Evolutionary conservation across 23 red algal species (phyloP).

Genomic region (Cyanidiococcus yangmingshanensis): DNA sequence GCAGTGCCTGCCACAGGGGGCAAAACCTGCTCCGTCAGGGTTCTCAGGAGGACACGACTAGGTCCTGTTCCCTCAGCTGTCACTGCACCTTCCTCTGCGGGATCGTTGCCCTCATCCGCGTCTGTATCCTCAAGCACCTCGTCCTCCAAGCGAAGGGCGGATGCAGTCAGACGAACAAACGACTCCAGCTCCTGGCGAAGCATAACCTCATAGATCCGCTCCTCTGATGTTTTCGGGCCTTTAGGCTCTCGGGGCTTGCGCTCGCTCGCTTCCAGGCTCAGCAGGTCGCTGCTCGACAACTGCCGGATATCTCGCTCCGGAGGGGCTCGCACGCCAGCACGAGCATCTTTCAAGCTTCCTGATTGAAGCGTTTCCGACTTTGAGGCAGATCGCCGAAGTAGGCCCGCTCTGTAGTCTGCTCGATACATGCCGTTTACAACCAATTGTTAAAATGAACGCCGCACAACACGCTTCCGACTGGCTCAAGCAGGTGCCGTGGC

Average conservation of each 20-base stretch:
- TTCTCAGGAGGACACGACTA: not conserved
- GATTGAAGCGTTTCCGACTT: not conserved
- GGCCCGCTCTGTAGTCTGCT: not conserved
- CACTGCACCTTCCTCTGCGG: not conserved
- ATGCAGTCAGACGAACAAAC: constrained; percentile 31
- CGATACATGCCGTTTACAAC: not conserved
- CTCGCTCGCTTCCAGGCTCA: not conserved
- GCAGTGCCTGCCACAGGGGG: not conserved
- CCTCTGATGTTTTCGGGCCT: not conserved
- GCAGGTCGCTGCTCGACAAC: not conserved
- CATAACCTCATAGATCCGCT: constrained; percentile 19
- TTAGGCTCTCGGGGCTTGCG: not conserved
- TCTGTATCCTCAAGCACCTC: not conserved
- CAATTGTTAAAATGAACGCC: not conserved
- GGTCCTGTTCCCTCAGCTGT: not conserved
- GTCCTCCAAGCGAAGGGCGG: constrained; percentile 32
- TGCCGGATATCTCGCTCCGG: not conserved
- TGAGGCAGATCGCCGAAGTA: not conserved
- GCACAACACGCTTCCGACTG: too few relatives aligned
- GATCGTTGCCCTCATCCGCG: not conserved
- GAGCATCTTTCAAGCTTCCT: not conserved
- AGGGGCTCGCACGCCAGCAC: not conserved
- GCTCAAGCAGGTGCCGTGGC: too few relatives aligned
- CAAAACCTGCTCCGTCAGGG: not conserved
- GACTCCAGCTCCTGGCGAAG: constrained; percentile 17